phyloP scores from a whole-genome alignment of 1,284 basidiomycete genomes.

The Austroboletus rostrupii region DNA sequence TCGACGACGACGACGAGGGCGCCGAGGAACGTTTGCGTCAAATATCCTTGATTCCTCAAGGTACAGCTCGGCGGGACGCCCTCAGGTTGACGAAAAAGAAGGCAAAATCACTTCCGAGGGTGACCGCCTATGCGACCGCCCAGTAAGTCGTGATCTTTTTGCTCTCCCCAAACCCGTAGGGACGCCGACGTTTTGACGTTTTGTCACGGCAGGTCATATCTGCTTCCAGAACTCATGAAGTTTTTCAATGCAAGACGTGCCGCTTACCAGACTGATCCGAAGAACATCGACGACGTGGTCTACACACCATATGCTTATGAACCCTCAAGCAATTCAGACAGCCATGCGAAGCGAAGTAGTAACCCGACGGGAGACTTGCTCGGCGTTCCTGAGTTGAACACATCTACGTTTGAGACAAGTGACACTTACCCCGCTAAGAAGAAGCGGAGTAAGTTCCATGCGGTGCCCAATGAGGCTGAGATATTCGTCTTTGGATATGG shows the following conservation, averaged over 20 bases:
- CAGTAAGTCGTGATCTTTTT: conserved; percentile 47
- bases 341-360: conserved; percentile 15
- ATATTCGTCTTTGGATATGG: conserved; percentile 94
- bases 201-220: conserved; percentile 68
- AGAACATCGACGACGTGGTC: conserved; percentile 77
- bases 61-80: conserved; percentile 89
- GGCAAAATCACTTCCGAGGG: conserved; percentile 89
- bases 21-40: conserved; percentile 82
- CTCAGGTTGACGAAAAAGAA: conserved; percentile 88
- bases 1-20: conserved; percentile 57
- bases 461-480: conserved; percentile 71
- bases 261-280: conserved; percentile 82
- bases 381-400: conserved; percentile 63
- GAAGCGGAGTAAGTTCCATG: conserved; percentile 63
- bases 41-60: conserved; percentile 89
- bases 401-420: conserved; percentile 26
- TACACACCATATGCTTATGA: conserved; percentile 83
- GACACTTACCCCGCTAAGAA: conserved; percentile 36
- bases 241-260: conserved; percentile 81
- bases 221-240: conserved; percentile 81
- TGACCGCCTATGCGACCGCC: conserved; percentile 93
- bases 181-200: background rate
- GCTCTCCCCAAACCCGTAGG: background rate
- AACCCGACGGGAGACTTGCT: conserved; percentile 60
- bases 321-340: conserved; percentile 30